Conservation (phyloP, 2,329 filamentous ascomycete species). For the Paecilomyces variotii region DNA sequence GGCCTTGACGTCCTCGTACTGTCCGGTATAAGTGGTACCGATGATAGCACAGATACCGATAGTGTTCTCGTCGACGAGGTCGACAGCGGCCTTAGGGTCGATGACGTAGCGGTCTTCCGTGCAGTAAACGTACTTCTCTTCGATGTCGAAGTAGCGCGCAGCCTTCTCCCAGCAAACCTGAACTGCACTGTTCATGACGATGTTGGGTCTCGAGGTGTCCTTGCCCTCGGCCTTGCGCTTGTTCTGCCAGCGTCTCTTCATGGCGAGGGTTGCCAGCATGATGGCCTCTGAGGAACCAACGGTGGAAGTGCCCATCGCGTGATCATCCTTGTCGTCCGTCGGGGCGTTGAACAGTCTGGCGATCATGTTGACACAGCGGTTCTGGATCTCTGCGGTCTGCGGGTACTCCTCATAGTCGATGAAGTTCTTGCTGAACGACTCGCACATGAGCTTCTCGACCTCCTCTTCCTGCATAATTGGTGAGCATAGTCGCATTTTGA, state of each 20-base stretch:
- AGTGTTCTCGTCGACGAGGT: slow-evolving; percentile 59
- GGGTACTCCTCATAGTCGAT: slow-evolving; percentile 84
- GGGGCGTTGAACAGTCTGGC: slow-evolving; percentile 81
- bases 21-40: slow-evolving; percentile 88
- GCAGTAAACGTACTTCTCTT: slow-evolving; percentile 71
- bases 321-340: slow-evolving; percentile 43
- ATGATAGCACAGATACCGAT: slow-evolving; percentile 91
- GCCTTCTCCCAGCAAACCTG: slow-evolving; percentile 98
- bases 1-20: slow-evolving; percentile 88
- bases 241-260: slow-evolving; percentile 94
- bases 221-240: slow-evolving; percentile 76
- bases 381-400: slow-evolving; percentile 76
- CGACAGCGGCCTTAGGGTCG: slow-evolving; percentile 54
- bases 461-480: slow-evolving; percentile 64
- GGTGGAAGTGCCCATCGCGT: slow-evolving; percentile 76
- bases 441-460: slow-evolving; percentile 89
- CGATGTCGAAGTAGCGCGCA: slow-evolving; percentile 81
- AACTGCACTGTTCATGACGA: slow-evolving; percentile 91
- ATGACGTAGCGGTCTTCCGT: slow-evolving; percentile 55
- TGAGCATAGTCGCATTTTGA: not conserved
- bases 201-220: slow-evolving; percentile 71
- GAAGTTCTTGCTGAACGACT: slow-evolving; percentile 91
- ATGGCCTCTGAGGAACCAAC: slow-evolving; percentile 75
- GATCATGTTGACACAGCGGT: slow-evolving; percentile 87
- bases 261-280: slow-evolving; percentile 57